These are phyloP conservation scores for Marasmius oreades DNA, from an alignment of 1,284 basidiomycete genomes.

Conservation along the genomic window DNA sequence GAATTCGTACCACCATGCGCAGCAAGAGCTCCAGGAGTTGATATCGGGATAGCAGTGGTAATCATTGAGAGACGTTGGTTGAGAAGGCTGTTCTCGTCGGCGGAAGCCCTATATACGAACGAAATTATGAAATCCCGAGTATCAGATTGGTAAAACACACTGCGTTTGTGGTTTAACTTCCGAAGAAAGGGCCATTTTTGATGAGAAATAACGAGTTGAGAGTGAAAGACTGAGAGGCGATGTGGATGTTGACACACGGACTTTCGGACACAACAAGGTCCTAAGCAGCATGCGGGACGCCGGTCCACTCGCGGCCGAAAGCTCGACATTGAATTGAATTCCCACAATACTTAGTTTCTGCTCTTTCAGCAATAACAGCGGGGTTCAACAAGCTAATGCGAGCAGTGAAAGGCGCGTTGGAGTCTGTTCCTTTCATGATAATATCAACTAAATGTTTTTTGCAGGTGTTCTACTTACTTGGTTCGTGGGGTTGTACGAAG, in stretches of 20 bases:
- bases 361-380: too few relatives aligned
- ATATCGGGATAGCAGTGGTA: slow-evolving; percentile 10
- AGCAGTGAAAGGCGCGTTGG: slow-evolving; percentile 46
- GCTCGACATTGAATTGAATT: too few relatives aligned
- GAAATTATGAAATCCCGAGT: not conserved
- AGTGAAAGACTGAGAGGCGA: not conserved
- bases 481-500: slow-evolving; percentile 34
- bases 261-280: not conserved
- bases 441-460: not conserved
- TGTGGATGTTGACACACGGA: not conserved
- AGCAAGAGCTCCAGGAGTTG: slow-evolving; percentile 5
- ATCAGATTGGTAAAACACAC: slow-evolving; percentile 22
- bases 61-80: slow-evolving; percentile 12
- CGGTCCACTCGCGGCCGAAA: too few relatives aligned
- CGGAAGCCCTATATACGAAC: not conserved
- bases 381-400: not conserved
- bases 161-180: slow-evolving; percentile 24
- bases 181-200: slow-evolving; percentile 27
- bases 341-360: too few relatives aligned
- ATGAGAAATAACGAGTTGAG: not conserved
- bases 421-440: not conserved
- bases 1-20: slow-evolving; percentile 1
- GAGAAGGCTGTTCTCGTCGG: slow-evolving; percentile 7
- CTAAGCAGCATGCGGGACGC: too few relatives aligned
- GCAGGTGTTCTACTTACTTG: slow-evolving; percentile 73